Percentiles rank a stretch among this genome's conserved stretches.
Evolutionary conservation across 169 alveolate genomes (phyloP).

Genomic region (Eimeria sp.): DNA sequence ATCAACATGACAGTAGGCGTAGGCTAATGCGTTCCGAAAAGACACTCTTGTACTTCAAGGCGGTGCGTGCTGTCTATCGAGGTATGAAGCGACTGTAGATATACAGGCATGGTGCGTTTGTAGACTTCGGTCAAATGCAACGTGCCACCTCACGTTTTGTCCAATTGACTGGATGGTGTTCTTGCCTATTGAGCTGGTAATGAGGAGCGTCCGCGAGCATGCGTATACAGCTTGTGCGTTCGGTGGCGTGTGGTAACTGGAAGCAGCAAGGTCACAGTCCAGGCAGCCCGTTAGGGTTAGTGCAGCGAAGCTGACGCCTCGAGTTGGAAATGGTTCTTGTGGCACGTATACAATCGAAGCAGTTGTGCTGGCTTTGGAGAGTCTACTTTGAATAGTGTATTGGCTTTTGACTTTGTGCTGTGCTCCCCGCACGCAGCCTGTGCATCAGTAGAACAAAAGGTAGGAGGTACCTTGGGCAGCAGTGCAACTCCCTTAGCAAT

Average conservation of each 20-base stretch:
- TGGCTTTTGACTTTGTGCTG: too few species aligned
- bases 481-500: too few species aligned
- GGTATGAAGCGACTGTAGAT: not conserved
- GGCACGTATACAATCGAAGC: not conserved
- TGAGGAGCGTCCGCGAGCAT: too few species aligned
- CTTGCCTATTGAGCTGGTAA: too few species aligned
- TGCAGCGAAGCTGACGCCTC: not conserved
- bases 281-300: not conserved
- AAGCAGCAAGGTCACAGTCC: not conserved
- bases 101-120: too few species aligned
- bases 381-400: too few species aligned
- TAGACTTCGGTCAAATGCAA: too few species aligned
- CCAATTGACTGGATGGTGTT: too few species aligned
- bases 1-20: not conserved
- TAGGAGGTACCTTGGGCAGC: too few species aligned
- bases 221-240: not conserved
- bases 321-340: not conserved
- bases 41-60: not conserved
- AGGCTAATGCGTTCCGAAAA: not conserved
- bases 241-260: not conserved
- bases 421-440: too few species aligned
- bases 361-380: not conserved
- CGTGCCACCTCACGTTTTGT: too few species aligned
- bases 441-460: too few species aligned
- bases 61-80: not conserved